Percentiles rank a stretch among this genome's conserved stretches.
phyloP scores from a whole-genome alignment of 306 rosid genomes.

The Acacia melanoxylon region DNA sequence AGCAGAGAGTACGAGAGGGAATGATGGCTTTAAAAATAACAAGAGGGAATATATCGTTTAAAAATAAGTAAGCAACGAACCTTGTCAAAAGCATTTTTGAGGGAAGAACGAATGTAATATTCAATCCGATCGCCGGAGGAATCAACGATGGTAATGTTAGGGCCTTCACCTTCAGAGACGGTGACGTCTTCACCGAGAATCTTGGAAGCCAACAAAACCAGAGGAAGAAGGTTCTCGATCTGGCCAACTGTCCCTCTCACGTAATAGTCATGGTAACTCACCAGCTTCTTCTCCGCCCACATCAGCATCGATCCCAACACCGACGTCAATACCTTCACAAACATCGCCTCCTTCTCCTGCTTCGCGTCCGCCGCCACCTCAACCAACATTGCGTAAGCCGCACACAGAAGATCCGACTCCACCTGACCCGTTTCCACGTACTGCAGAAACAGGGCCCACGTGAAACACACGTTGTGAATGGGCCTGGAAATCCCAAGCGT shows the following conservation, averaged over 20 bases:
- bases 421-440: conserved; percentile 70
- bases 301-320: conserved; percentile 64
- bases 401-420: conserved; percentile 77
- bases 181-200: conserved; percentile 76
- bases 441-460: conserved; percentile 87
- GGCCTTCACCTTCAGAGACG: conserved; percentile 51
- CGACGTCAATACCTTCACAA: conserved; percentile 60
- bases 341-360: conserved; percentile 59
- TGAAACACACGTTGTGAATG: conserved; percentile 73
- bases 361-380: conserved; percentile 83
- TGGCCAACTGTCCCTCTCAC: conserved; percentile 64
- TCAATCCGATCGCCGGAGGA: conserved; percentile 69
- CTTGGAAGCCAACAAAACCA: conserved; percentile 64
- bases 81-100: conserved; percentile 68
- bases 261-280: conserved; percentile 73
- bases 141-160: conserved; percentile 56
- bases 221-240: conserved; percentile 75
- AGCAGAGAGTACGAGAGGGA: no score
- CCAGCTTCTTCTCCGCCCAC: conserved; percentile 82
- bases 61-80: conserved; percentile 30
- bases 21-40: no score
- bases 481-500: conserved; percentile 67
- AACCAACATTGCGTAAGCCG: conserved; percentile 69
- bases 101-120: conserved; percentile 63
- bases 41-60: background rate